Evolutionary conservation across 164 flowering plant species (phyloP), one percentile per base, ranked within the genome.

Genomic region (Stephania japonica): DNA sequence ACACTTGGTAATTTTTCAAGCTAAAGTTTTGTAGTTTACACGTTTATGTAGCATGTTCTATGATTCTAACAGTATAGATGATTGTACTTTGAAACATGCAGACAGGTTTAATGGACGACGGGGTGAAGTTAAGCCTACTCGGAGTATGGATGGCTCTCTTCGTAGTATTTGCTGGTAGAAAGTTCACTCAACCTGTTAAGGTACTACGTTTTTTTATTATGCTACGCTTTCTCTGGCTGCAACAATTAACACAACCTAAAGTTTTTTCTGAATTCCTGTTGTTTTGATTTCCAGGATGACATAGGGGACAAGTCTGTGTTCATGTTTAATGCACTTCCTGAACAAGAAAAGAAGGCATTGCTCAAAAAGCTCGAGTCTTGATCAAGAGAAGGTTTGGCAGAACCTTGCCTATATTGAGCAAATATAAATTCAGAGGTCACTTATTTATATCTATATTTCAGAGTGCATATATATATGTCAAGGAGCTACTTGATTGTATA

Each of bases 171-270:
- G 89, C 99, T 25, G 91, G 89, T 47, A 86, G 99, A 75, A 94
- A 94, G 77, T 94, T 94, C 76, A 87, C 95, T 61, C 99, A 94
- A 80, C 95, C 97, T 21, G 86, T 94, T 23, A 94, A 94, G 97
- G 98, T 91, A 79, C 25, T 42, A 23, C 25, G 26, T 71, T 66
- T 5, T 42, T 19, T 44, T n/a, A 53, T 23, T 67, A 27, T 27
- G 70, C 24, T 67, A 27, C n/a, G 70, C 24, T 67, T 67, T 72
- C 42, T 6, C 1, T 5, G 32, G 38, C 4, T 49, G 9, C n/a
- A 24, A 42, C n/a, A 19, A 42, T 25, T 27, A 47, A 27, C 67
- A 19, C 42, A 0, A 13, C 4, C 2, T 65, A 13, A 65, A 18
- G 6, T 56, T 16, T 42, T 24, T 41, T 24, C 72, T 80, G 70